Evolutionary conservation across 177 flowering plant genomes (phyloP).

Genomic region (Vitis hybrid): DNA sequence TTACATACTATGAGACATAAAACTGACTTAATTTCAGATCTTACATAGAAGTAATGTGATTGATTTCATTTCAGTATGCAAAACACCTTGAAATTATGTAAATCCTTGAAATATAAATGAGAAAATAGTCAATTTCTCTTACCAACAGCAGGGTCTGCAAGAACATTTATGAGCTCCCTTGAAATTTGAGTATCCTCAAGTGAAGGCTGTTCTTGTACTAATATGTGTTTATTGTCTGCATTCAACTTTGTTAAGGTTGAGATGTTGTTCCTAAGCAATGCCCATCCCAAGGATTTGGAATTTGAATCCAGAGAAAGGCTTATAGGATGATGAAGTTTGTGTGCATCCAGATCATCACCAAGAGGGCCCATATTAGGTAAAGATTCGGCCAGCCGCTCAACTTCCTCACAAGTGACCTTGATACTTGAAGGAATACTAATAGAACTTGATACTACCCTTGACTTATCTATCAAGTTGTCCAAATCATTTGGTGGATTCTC

Average conservation of each 20-base stretch:
- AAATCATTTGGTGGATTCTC: slow-evolving; percentile 20
- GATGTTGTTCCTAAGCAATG: slow-evolving; percentile 19
- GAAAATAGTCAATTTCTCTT: slow-evolving; percentile 26
- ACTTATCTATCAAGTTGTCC: slow-evolving; percentile 24
- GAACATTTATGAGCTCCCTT: slow-evolving; percentile 20
- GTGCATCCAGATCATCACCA: slow-evolving; percentile 22
- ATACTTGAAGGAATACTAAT: slow-evolving; percentile 35
- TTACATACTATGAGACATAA: background rate
- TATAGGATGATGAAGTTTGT: slow-evolving; percentile 25
- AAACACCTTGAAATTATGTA: background rate
- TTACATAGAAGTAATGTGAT: background rate
- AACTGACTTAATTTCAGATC: background rate
- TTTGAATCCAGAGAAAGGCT: slow-evolving; percentile 59
- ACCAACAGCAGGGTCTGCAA: slow-evolving; percentile 48
- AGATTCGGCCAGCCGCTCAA: slow-evolving; percentile 40
- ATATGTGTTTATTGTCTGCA: slow-evolving; percentile 25
- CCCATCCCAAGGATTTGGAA: slow-evolving; percentile 33
- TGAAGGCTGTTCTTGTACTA: slow-evolving; percentile 16
- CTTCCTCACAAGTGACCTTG: slow-evolving; percentile 20
- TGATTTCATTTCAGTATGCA: background rate
- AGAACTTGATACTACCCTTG: slow-evolving; percentile 28
- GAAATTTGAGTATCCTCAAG: slow-evolving; percentile 18
- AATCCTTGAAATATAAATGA: background rate
- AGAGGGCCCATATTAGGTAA: slow-evolving; percentile 53
- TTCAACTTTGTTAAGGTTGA: slow-evolving; percentile 18